Evolutionary conservation across 177 flowering plant species (phyloP), one percentile per base, ranked within the genome.

Genomic region (Tripterygium wilfordii): DNA sequence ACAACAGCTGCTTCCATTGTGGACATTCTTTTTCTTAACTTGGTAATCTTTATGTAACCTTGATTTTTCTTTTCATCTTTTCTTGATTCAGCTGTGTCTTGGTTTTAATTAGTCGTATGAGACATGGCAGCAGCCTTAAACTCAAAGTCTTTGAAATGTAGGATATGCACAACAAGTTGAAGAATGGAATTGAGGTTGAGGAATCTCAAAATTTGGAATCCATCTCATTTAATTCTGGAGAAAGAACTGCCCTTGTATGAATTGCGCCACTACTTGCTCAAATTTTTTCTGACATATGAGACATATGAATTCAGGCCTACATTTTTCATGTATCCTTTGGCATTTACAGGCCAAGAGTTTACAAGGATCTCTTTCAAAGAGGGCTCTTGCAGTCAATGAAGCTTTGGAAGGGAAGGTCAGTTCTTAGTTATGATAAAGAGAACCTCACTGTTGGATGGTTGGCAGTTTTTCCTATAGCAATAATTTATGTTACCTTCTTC

Each of bases 391-490:
- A 41, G 59, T 78, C 16, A 72, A 77, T 54, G 98, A 88, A 67
- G 69, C 94, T 61, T 70, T 92, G 72, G 98, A 92, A 54, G 98
- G 88, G 54, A 92, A 88, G 94, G 98, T 86, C 2, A 57, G 75
- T 60, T 36, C 3, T 41, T 38, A 10, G 23, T 26, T 18, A 2
- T 42, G 8, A 33, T 1, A 24, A 36, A 15, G 3, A 4, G 9
- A 15, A 8, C 14, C 14, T 33, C 9, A 8, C 20, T 36, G 39
- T 6, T 12, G n/a, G n/a, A n/a, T n/a, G n/a, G n/a, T n/a, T n/a
- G n/a, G n/a, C n/a, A n/a, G n/a, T n/a, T n/a, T n/a, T n/a, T n/a
- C n/a, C n/a, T n/a, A n/a, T n/a, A n/a, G n/a, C n/a, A n/a, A n/a
- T n/a, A n/a, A n/a, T n/a, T n/a, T n/a, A n/a, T n/a, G n/a, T n/a